phyloP scores from a whole-genome alignment of 1,284 basidiomycete species.

The Cutaneotrichosporon sp. region DNA sequence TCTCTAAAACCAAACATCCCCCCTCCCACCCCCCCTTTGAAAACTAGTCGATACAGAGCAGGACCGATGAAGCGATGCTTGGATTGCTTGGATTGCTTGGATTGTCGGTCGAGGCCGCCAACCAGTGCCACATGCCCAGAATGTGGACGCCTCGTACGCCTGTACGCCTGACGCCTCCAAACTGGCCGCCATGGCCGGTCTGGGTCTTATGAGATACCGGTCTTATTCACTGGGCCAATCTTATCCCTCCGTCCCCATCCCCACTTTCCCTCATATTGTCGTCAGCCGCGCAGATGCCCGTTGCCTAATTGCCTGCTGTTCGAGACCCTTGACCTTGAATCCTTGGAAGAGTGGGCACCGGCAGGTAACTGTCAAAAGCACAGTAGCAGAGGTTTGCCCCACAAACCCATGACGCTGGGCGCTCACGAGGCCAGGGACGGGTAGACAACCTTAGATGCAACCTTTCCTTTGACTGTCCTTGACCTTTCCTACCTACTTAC shows the following conservation, averaged over 20 bases:
- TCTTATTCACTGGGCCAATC: background rate
- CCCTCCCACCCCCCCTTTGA: no score
- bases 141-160: no score
- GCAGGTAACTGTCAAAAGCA: no score
- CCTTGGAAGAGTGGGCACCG: background rate
- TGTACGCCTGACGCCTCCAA: background rate
- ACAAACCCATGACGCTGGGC: no score
- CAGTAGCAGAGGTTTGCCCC: background rate
- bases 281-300: background rate
- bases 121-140: no score
- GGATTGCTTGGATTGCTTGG: background rate
- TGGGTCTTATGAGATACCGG: background rate
- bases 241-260: background rate
- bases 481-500: no score
- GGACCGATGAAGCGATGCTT: background rate
- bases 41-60: background rate
- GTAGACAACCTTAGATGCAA: background rate
- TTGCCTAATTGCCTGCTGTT: background rate
- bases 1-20: no score
- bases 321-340: background rate
- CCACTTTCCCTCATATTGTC: background rate
- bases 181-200: background rate
- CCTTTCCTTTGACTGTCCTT: no score
- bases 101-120: background rate
- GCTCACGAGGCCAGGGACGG: background rate